phyloP scores from a whole-genome alignment of 208 protist genomes.

The Trypanosomatidae sp. region DNA sequence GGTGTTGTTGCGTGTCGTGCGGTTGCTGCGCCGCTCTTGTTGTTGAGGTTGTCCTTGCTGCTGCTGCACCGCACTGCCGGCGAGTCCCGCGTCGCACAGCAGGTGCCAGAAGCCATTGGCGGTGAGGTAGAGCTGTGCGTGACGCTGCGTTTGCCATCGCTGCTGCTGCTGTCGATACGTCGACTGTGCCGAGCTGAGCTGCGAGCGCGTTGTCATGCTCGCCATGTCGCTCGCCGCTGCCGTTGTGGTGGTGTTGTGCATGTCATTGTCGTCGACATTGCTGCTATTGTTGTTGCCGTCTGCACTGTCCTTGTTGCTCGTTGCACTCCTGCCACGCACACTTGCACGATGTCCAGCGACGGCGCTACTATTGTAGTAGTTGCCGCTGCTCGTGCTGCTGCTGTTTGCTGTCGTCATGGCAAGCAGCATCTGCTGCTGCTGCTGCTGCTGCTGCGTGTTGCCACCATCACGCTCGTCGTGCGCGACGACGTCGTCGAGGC shows the following conservation, averaged over 20 bases:
- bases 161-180: neutral
- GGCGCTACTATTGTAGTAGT: neutral
- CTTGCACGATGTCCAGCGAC: neutral
- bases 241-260: conserved; percentile 9
- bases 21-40: neutral
- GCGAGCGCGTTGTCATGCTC: too few species aligned
- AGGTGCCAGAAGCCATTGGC: conserved; percentile 37
- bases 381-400: neutral
- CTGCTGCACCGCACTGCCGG: conserved; percentile 12
- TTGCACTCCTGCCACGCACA: neutral
- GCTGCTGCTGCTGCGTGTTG: neutral
- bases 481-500: conserved; percentile 2
- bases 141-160: neutral
- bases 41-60: neutral
- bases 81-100: conserved; percentile 34
- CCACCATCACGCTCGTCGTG: conserved; percentile 2
- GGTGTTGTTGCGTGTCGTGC: conserved; percentile 44
- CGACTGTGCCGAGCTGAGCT: too few species aligned
- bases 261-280: neutral
- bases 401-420: neutral
- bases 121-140: conserved; percentile 10
- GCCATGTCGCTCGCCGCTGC: conserved; percentile 25
- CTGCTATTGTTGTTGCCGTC: neutral
- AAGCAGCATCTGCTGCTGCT: neutral
- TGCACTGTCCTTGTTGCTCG: neutral